Conservation (phyloP, 768 basidiomycete genomes). For the Leccinum arenicola region DNA sequence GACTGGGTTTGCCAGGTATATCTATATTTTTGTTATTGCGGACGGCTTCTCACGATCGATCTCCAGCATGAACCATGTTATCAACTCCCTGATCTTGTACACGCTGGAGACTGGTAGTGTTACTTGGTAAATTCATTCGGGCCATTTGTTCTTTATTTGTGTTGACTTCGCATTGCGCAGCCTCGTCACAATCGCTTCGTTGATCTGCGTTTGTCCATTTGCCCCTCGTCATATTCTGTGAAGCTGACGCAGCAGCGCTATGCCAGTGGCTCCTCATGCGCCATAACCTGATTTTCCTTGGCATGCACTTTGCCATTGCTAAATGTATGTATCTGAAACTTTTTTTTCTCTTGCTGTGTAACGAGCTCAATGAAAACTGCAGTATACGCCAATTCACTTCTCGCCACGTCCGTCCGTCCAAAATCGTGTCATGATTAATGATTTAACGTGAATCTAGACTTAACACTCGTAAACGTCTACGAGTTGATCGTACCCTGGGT, state of each 20-base stretch:
- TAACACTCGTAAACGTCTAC: conserved; percentile 32
- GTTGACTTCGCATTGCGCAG: conserved; percentile 12
- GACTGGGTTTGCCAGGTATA: conserved; percentile 31
- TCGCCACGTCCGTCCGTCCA: conserved; percentile 28
- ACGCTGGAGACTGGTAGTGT: conserved; percentile 51
- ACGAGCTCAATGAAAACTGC: not conserved
- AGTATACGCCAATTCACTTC: conserved; percentile 35
- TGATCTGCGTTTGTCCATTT: conserved; percentile 28
- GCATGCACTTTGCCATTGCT: conserved; percentile 35
- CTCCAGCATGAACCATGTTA: conserved; percentile 44
- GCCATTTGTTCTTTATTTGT: not conserved
- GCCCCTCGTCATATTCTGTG: not conserved
- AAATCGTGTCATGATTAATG: not conserved
- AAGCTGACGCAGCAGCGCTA: not conserved
- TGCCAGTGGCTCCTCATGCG: conserved; percentile 33
- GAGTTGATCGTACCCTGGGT: conserved; percentile 19
- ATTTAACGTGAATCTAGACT: conserved; percentile 12
- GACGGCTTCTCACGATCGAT: not conserved
- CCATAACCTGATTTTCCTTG: conserved; percentile 35
- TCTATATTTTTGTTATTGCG: not conserved
- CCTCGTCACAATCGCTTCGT: conserved; percentile 32
- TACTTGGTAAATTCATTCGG: conserved; percentile 34
- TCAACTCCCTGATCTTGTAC: conserved; percentile 50
- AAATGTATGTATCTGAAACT: conserved; percentile 22
- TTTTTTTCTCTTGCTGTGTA: not conserved